Evolutionary conservation across 257 asterid species (phyloP).

Genomic region (Avicennia marina): DNA sequence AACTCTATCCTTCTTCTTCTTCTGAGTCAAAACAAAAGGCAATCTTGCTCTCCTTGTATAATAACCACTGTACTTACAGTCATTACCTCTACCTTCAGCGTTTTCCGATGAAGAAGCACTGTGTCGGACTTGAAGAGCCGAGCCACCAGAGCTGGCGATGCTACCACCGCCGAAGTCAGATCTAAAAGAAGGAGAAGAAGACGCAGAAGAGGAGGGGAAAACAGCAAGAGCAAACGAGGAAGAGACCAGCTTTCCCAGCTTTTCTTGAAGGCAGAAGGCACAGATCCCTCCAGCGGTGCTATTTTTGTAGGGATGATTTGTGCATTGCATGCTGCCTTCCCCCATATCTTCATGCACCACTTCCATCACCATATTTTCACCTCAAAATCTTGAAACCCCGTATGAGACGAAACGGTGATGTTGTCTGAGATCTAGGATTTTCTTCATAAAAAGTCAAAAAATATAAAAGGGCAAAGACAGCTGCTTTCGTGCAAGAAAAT

Average conservation of each 20-base stretch:
- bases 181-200: constrained; percentile 70
- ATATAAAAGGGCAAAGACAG: not conserved
- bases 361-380: constrained; percentile 68
- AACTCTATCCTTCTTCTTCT: constrained; percentile 48
- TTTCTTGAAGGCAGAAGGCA: constrained; percentile 88
- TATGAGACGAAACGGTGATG: no score
- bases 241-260: constrained; percentile 85
- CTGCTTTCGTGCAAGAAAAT: constrained; percentile 6
- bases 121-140: constrained; percentile 10
- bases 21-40: constrained; percentile 39
- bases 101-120: not conserved
- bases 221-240: constrained; percentile 65
- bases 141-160: constrained; percentile 15
- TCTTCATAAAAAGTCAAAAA: no score
- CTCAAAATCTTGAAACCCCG: constrained; percentile 1
- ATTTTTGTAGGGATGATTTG: constrained; percentile 69
- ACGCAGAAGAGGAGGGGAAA: constrained; percentile 78
- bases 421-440: no score
- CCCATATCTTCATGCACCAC: constrained; percentile 75
- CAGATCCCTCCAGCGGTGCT: constrained; percentile 75
- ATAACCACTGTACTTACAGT: no score
- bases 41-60: constrained; percentile 33
- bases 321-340: constrained; percentile 60
- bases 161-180: constrained; percentile 51
- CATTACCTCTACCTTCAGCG: no score